Percentiles rank a stretch among this genome's conserved stretches.
Evolutionary conservation across 495 filamentous ascomycete genomes (phyloP).

Genomic region (Letharia lupina): DNA sequence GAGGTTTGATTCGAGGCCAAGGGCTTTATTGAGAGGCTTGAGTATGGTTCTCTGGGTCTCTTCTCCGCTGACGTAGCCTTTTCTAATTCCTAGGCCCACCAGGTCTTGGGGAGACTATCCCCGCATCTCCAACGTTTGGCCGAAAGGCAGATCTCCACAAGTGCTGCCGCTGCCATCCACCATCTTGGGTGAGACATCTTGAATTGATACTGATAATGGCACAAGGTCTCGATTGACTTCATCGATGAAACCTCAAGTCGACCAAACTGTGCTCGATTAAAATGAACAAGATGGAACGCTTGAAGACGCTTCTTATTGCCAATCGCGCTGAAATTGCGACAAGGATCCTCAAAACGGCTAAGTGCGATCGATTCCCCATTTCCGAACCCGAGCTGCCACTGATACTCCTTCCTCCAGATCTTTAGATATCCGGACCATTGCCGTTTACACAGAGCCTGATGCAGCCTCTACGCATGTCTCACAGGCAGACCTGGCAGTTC

Average conservation of each 20-base stretch:
- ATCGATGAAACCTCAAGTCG: background rate
- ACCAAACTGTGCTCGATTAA: no score
- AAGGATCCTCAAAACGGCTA: constrained; percentile 37
- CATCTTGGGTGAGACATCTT: background rate
- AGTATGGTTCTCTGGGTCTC: background rate
- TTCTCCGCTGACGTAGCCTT: constrained; percentile 8
- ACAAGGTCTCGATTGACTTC: background rate
- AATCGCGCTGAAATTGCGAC: constrained; percentile 56
- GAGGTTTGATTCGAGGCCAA: background rate
- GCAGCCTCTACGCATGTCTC: constrained; percentile 47
- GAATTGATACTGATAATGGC: background rate
- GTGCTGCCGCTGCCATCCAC: background rate
- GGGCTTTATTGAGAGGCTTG: background rate
- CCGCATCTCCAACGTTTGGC: constrained; percentile 15
- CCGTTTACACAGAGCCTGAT: constrained; percentile 49
- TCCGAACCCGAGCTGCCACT: background rate
- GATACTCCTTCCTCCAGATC: constrained; percentile 23
- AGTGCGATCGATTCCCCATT: constrained; percentile 20
- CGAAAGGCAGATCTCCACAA: background rate
- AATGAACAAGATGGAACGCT: constrained; percentile 28
- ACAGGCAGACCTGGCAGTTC: constrained; percentile 43
- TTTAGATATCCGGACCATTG: constrained; percentile 41
- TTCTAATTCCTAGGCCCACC: no score
- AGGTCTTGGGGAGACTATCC: background rate
- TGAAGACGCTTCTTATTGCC: constrained; percentile 36